Evolutionary conservation across 208 protist species (phyloP).

Genomic region (Tritrichomonas musculus): DNA sequence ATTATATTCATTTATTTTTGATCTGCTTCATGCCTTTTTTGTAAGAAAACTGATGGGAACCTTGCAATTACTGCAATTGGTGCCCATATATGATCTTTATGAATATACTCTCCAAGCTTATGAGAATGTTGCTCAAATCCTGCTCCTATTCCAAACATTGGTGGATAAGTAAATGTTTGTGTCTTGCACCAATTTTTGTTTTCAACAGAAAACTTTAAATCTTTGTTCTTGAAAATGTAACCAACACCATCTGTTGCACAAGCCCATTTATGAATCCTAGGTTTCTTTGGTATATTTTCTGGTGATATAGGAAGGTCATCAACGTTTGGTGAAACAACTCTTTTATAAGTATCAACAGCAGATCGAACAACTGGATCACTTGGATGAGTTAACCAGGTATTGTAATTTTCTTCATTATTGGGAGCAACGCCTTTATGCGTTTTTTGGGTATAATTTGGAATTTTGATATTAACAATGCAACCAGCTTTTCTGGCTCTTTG

Average conservation of each 20-base stretch:
- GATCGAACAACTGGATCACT: constrained; percentile 7
- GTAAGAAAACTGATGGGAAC: constrained; percentile 21
- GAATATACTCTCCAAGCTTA: constrained; percentile 28
- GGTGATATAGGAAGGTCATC: background rate
- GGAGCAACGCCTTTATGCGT: background rate
- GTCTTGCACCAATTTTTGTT: background rate
- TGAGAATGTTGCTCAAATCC: constrained; percentile 22
- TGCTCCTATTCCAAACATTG: constrained; percentile 31
- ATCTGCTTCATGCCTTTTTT: background rate
- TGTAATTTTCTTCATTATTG: background rate
- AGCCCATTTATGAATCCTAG: background rate
- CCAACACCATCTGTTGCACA: constrained; percentile 26
- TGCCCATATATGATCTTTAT: background rate
- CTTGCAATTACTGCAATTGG: constrained; percentile 26
- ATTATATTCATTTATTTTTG: too few species aligned
- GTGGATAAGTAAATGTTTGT: background rate
- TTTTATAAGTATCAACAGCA: background rate
- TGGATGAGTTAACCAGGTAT: background rate
- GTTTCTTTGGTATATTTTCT: background rate
- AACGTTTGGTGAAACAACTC: background rate
- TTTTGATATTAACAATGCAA: background rate
- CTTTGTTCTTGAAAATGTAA: background rate
- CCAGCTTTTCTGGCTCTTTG: background rate
- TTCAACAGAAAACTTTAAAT: background rate
- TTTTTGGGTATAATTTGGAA: background rate